phyloP scores from a whole-genome alignment of 2,329 filamentous ascomycete species.

The Claviceps sp. region DNA sequence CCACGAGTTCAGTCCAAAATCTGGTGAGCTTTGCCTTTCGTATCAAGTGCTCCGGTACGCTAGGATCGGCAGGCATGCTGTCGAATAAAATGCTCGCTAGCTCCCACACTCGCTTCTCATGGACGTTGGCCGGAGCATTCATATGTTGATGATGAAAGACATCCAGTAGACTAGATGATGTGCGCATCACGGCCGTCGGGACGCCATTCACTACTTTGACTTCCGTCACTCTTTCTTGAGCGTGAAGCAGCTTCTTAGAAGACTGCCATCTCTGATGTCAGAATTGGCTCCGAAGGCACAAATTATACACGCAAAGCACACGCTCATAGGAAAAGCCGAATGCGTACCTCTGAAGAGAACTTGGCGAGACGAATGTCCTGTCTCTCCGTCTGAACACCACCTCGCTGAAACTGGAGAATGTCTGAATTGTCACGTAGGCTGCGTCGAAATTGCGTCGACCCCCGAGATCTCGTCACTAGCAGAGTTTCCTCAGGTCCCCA shows the following conservation, averaged over 20 bases:
- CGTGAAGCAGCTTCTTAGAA: slow-evolving; percentile 37
- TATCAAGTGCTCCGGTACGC: slow-evolving; percentile 23
- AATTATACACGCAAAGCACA: background rate
- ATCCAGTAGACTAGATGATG: slow-evolving; percentile 19
- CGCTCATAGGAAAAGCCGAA: background rate
- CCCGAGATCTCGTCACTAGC: slow-evolving; percentile 36
- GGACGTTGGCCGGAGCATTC: slow-evolving; percentile 31
- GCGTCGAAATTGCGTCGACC: slow-evolving; percentile 26
- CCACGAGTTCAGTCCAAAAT: slow-evolving; percentile 55
- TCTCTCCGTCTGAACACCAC: slow-evolving; percentile 46
- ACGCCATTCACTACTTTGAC: slow-evolving; percentile 42
- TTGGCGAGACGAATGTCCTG: slow-evolving; percentile 53
- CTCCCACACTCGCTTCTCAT: slow-evolving; percentile 73
- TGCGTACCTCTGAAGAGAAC: slow-evolving; percentile 41
- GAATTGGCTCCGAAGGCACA: background rate
- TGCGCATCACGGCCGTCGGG: slow-evolving; percentile 41
- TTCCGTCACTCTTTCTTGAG: slow-evolving; percentile 42
- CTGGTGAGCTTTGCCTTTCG: slow-evolving; percentile 53
- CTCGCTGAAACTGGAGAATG: slow-evolving; percentile 21
- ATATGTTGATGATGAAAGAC: slow-evolving; percentile 28
- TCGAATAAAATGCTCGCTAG: slow-evolving; percentile 82
- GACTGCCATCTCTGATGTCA: slow-evolving; percentile 24
- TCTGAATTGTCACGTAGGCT: slow-evolving; percentile 14
- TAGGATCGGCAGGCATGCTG: slow-evolving; percentile 31
- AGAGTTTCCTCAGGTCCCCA: slow-evolving; percentile 68